These are phyloP conservation scores for Suillus lakei DNA, from an alignment of 768 basidiomycete species.

Conservation along the genomic window DNA sequence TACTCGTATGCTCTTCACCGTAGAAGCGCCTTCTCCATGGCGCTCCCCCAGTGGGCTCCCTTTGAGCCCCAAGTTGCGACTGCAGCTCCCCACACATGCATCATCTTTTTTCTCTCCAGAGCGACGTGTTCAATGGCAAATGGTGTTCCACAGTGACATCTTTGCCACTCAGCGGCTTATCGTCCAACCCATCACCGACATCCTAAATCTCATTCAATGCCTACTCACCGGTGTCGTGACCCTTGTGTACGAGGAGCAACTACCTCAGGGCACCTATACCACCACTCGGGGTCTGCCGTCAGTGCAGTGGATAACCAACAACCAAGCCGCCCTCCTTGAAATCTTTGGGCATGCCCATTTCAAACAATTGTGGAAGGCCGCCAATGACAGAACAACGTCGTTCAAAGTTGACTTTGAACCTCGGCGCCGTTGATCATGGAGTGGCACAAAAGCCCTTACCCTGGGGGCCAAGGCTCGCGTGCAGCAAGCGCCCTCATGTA, in stretches of 20 bases:
- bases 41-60: slow-evolving; percentile 77
- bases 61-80: slow-evolving; percentile 71
- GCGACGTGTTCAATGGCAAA: slow-evolving; percentile 85
- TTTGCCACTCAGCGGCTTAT: slow-evolving; percentile 74
- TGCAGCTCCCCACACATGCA: slow-evolving; percentile 79
- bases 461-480: slow-evolving; percentile 24
- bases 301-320: slow-evolving; percentile 74
- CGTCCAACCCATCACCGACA: slow-evolving; percentile 70
- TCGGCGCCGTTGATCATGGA: slow-evolving; percentile 37
- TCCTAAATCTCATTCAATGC: slow-evolving; percentile 70
- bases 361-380: slow-evolving; percentile 73
- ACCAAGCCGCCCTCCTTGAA: slow-evolving; percentile 69
- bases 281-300: slow-evolving; percentile 82
- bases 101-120: slow-evolving; percentile 88
- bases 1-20: slow-evolving; percentile 75
- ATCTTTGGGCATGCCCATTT: slow-evolving; percentile 78
- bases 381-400: slow-evolving; percentile 69
- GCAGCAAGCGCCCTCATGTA: slow-evolving; percentile 14
- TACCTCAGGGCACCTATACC: slow-evolving; percentile 70
- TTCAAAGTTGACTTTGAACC: slow-evolving; percentile 75
- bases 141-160: slow-evolving; percentile 84
- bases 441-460: slow-evolving; percentile 17
- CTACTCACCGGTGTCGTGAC: slow-evolving; percentile 75
- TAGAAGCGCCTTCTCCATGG: slow-evolving; percentile 81
- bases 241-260: slow-evolving; percentile 73